Conservation (phyloP, 305 asterid species). For the Coffea humblotiana region DNA sequence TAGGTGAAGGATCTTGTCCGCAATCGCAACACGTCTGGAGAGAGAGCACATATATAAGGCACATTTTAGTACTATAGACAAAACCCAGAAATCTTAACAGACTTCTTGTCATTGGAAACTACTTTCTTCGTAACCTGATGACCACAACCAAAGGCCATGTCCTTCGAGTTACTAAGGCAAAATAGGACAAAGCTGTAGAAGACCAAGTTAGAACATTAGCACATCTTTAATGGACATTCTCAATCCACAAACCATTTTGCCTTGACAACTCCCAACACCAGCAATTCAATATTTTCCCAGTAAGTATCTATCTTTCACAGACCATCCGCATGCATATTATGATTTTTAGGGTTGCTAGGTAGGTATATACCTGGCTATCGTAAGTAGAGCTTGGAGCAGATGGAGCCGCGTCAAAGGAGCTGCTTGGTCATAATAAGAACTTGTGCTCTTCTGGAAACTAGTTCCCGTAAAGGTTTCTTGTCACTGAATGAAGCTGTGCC, state of each 20-base stretch:
- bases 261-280: not conserved
- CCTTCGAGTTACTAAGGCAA: slow-evolving; percentile 79
- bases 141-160: slow-evolving; percentile 99
- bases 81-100: slow-evolving; percentile 2
- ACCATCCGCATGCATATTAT: slow-evolving; percentile 1
- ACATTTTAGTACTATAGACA: not conserved
- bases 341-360: not conserved
- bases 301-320: not conserved
- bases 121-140: slow-evolving; percentile 68
- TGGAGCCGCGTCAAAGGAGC: slow-evolving; percentile 25
- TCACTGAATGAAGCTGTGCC: slow-evolving; percentile 37
- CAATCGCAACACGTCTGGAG: slow-evolving; percentile 78
- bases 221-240: not conserved
- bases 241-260: not conserved
- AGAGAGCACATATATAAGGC: slow-evolving; percentile 1
- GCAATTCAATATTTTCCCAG: not conserved
- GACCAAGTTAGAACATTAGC: not conserved
- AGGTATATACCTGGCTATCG: slow-evolving; percentile 58
- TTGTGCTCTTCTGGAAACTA: slow-evolving; percentile 54
- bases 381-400: slow-evolving; percentile 50
- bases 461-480: slow-evolving; percentile 47
- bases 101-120: not conserved
- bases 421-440: slow-evolving; percentile 30
- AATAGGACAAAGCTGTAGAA: slow-evolving; percentile 79
- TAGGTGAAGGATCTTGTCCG: slow-evolving; percentile 64